Evolutionary conservation across 257 asterid species (phyloP).

Genomic region (Plectranthus barbatus): DNA sequence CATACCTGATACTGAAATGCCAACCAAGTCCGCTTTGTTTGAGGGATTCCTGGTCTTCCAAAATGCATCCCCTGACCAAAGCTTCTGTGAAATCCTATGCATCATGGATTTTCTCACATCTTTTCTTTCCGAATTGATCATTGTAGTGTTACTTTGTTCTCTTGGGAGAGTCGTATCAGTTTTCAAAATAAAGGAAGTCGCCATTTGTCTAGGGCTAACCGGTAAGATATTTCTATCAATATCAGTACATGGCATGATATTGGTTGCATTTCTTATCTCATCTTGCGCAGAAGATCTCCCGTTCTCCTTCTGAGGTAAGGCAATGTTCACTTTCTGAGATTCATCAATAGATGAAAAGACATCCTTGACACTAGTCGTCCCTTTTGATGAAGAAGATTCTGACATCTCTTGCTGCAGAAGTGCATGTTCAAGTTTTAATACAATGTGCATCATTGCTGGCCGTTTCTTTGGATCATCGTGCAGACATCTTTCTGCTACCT

Average conservation of each 20-base stretch:
- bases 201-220: conserved; percentile 10
- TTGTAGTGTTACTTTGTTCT: conserved; percentile 15
- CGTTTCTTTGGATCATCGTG: conserved; percentile 43
- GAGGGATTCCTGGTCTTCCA: conserved; percentile 16
- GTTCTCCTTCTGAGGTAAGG: conserved; percentile 16
- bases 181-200: conserved; percentile 13
- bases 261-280: conserved; percentile 9
- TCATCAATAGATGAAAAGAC: conserved; percentile 10
- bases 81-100: conserved; percentile 23
- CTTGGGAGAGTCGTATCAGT: conserved; percentile 5
- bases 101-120: conserved; percentile 18
- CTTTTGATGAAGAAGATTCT: conserved; percentile 9
- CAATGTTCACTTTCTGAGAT: conserved; percentile 14
- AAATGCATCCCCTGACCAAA: conserved; percentile 24
- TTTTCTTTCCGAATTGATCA: conserved; percentile 6
- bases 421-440: conserved; percentile 46
- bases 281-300: conserved; percentile 1
- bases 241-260: not conserved
- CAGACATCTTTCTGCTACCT: conserved; percentile 47
- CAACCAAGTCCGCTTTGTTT: conserved; percentile 5
- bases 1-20: conserved; percentile 25
- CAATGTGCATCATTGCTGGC: conserved; percentile 43
- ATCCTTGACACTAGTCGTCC: conserved; percentile 11
- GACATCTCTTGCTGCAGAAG: conserved; percentile 42
- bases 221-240: conserved; percentile 10